Conservation (phyloP, 495 filamentous ascomycete species). For the Echria macrotheca region DNA sequence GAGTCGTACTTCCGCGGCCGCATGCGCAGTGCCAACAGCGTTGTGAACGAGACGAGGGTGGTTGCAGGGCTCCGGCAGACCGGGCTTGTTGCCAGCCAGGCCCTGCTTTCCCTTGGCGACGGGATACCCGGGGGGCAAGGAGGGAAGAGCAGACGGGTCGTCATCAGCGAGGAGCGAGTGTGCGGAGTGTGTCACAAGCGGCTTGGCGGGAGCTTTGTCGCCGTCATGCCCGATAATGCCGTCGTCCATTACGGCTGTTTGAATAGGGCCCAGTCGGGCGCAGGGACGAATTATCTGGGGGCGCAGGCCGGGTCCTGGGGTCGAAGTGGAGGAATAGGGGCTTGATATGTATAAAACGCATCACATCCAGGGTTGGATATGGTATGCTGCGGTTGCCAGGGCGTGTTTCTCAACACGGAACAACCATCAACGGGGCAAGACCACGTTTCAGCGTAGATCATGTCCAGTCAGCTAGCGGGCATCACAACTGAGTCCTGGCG, state of each 20-base stretch:
- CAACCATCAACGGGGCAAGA: too few species aligned
- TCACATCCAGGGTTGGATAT: too few species aligned
- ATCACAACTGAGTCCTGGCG: neutral
- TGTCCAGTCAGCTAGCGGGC: neutral
- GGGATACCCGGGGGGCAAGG: slow-evolving; percentile 48
- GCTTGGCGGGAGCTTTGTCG: slow-evolving; percentile 81
- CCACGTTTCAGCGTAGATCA: too few species aligned
- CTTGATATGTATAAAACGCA: too few species aligned
- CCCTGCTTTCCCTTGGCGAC: slow-evolving; percentile 64
- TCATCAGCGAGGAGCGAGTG: slow-evolving; percentile 78
- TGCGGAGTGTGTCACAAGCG: slow-evolving; percentile 91
- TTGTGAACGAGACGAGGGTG: slow-evolving; percentile 73
- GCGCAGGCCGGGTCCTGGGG: slow-evolving; percentile 17
- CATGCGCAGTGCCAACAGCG: slow-evolving; percentile 78
- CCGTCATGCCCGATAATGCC: slow-evolving; percentile 47
- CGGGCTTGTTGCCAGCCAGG: slow-evolving; percentile 66
- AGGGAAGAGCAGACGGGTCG: slow-evolving; percentile 64
- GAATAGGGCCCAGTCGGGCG: slow-evolving; percentile 34
- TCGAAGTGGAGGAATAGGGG: slow-evolving; percentile 5
- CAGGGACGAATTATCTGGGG: slow-evolving; percentile 9
- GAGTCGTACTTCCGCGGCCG: slow-evolving; percentile 89
- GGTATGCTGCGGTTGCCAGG: too few species aligned
- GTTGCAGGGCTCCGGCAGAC: slow-evolving; percentile 66
- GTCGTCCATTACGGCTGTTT: slow-evolving; percentile 86
- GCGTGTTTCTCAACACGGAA: too few species aligned